These are phyloP conservation scores for Fusarium begoniae DNA, from an alignment of 2,329 filamentous ascomycete genomes.

Conservation along the genomic window DNA sequence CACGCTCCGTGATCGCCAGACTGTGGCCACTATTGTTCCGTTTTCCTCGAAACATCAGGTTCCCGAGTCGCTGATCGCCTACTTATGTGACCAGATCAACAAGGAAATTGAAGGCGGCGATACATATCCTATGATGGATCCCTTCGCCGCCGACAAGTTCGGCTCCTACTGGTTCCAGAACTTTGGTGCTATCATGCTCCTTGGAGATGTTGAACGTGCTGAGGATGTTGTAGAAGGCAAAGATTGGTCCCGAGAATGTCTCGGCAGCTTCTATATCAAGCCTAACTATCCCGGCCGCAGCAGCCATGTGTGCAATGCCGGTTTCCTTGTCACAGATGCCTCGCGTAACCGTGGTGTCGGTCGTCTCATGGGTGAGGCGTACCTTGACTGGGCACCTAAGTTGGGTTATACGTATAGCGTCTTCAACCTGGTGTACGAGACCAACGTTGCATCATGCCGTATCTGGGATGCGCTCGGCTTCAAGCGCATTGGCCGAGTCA, in stretches of 20 bases:
- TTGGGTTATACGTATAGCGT: conserved; percentile 91
- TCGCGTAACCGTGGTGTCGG: conserved; percentile 79
- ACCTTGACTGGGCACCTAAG: conserved; percentile 81
- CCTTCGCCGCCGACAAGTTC: conserved; percentile 78
- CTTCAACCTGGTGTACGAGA: conserved; percentile 95
- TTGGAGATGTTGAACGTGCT: conserved; percentile 75
- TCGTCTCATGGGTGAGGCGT: conserved; percentile 78
- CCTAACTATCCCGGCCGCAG: conserved; percentile 92
- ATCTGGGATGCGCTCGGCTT: conserved; percentile 95
- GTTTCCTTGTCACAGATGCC: conserved; percentile 78
- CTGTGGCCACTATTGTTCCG: conserved; percentile 83
- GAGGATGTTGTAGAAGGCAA: conserved; percentile 66
- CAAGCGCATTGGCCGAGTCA: conserved; percentile 88
- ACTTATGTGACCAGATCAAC: conserved; percentile 85
- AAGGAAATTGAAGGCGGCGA: conserved; percentile 92
- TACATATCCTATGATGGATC: conserved; percentile 87
- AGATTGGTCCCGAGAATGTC: conserved; percentile 83
- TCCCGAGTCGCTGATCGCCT: conserved; percentile 77
- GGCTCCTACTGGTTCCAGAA: conserved; percentile 90
- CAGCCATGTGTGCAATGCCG: conserved; percentile 90
- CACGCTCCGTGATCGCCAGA: conserved; percentile 83
- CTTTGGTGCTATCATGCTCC: conserved; percentile 87
- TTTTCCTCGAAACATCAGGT: conserved; percentile 81
- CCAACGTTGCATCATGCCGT: conserved; percentile 86
- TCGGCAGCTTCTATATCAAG: conserved; percentile 94